These are phyloP conservation scores for Tylopilus cervinicoccineus DNA, from an alignment of 768 basidiomycete genomes.

Conservation along the genomic window DNA sequence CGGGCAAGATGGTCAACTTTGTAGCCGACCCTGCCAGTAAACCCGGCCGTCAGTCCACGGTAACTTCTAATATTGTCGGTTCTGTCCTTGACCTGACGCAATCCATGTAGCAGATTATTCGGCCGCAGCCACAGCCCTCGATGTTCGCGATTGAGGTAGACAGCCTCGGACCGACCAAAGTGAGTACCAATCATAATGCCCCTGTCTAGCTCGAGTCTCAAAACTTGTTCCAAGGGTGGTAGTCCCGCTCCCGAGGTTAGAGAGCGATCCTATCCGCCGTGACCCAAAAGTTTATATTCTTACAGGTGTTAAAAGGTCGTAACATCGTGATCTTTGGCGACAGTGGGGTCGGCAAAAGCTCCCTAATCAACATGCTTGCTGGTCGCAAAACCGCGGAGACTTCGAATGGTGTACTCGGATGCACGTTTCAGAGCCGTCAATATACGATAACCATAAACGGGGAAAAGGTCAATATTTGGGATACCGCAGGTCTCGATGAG, in stretches of 20 bases:
- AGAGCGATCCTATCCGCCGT: background rate
- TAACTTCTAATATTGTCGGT: background rate
- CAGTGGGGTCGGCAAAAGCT: slow-evolving; percentile 41
- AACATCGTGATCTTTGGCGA: slow-evolving; percentile 45
- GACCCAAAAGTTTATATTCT: background rate
- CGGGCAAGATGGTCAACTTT: background rate
- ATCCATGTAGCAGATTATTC: slow-evolving; percentile 1
- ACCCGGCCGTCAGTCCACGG: background rate
- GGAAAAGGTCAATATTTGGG: slow-evolving; percentile 25
- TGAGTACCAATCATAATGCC: slow-evolving; percentile 1
- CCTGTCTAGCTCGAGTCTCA: background rate
- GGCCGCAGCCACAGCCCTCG: slow-evolving; percentile 5
- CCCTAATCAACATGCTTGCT: slow-evolving; percentile 40
- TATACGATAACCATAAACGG: slow-evolving; percentile 21
- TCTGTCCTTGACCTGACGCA: background rate
- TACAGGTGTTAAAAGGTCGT: slow-evolving; percentile 7
- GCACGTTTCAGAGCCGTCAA: slow-evolving; percentile 31
- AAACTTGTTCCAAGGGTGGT: background rate
- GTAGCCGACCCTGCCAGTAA: background rate
- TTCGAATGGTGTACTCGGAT: slow-evolving; percentile 31
- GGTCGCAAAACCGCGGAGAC: slow-evolving; percentile 27
- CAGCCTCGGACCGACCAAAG: background rate
- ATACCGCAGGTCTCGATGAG: slow-evolving; percentile 32
- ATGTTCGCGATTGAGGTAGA: slow-evolving; percentile 11
- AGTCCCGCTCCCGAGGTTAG: slow-evolving; percentile 9